Evolutionary conservation across 2,329 filamentous ascomycete species (phyloP).

Genomic region (Aureobasidium sp.): DNA sequence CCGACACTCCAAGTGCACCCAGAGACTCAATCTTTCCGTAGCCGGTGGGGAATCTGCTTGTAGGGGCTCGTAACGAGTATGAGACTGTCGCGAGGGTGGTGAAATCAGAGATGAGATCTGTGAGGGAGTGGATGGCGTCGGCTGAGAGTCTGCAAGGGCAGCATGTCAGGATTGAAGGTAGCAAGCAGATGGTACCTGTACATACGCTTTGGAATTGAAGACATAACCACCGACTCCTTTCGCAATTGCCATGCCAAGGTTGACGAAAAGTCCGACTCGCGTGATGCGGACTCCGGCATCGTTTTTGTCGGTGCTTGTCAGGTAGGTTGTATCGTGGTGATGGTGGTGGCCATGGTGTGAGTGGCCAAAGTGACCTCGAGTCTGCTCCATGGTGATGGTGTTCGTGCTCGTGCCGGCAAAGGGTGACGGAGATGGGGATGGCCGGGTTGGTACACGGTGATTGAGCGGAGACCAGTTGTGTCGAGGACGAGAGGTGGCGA

Average conservation of each 20-base stretch:
- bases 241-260: conserved; percentile 85
- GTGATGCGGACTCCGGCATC: conserved; percentile 94
- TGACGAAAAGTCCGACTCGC: conserved; percentile 76
- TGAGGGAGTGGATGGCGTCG: conserved; percentile 91
- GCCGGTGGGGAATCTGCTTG: conserved; percentile 73
- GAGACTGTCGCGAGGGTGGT: conserved; percentile 91
- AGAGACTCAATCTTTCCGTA: conserved; percentile 98
- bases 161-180: background rate
- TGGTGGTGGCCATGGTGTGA: conserved; percentile 54
- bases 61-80: conserved; percentile 80
- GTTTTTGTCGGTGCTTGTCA: conserved; percentile 73
- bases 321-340: conserved; percentile 76
- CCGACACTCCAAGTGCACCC: conserved; percentile 85
- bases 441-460: conserved; percentile 17
- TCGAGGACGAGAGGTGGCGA: background rate
- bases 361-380: conserved; percentile 25
- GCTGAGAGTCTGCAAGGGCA: conserved; percentile 36
- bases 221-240: conserved; percentile 88
- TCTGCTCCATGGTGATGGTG: conserved; percentile 17
- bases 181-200: background rate
- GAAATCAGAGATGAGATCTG: conserved; percentile 89
- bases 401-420: conserved; percentile 1
- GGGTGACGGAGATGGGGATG: background rate
- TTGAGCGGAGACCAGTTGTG: conserved; percentile 27
- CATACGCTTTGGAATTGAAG: conserved; percentile 73